Evolutionary conservation across 805 yeast species (phyloP), one percentile per base, ranked within the genome.

Genomic region (Yamadazyma philogaea): DNA sequence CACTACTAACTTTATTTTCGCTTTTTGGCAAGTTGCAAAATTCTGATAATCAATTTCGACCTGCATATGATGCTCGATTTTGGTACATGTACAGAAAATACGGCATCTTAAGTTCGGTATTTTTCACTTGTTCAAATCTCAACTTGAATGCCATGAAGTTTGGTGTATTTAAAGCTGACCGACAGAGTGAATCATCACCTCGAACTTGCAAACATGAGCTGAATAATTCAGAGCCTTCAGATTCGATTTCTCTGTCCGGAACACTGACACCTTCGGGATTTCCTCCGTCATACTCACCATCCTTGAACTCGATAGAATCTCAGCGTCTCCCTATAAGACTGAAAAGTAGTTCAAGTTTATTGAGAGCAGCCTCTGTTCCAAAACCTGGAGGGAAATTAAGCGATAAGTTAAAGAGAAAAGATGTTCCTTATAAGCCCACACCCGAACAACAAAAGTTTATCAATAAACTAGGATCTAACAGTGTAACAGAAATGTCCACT

Each of bases 391-490:
- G 27, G n/a, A 33, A 20, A 8, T 11, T 20, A 4, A 32, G 27
- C 7, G 27, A 33, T 7, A 11, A 18, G 19, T n/a, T 8, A 7
- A 39, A 37, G 32, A 38, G 35, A 37, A 56, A 53, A 37, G 54
- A 59, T 47, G 53, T 50, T 7, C 71, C 74, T 1, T 68, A 68
- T 41, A 42, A 34, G 14, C 74, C 73, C 7, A 44, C 68, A 2
- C 40, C 50, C 11, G 68, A 67, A 34, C 64, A 63, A 31, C 72
- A 68, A 46, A 50, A 45, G 10, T 69, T 63, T 14, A 66, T 66
- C 22, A 71, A 66, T 42, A 31, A 47, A 34, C 44, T 61, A 16
- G 48, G 47, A 11, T 30, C 38, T 19, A 27, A 49, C 8, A 32
- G 48, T 22, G 46, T 51, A 2, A 40, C 55, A 4, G 47, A 61